Evolutionary conservation across 2,329 filamentous ascomycete species (phyloP), one percentile per base, ranked within the genome.

Genomic region (Penicillium sp.): DNA sequence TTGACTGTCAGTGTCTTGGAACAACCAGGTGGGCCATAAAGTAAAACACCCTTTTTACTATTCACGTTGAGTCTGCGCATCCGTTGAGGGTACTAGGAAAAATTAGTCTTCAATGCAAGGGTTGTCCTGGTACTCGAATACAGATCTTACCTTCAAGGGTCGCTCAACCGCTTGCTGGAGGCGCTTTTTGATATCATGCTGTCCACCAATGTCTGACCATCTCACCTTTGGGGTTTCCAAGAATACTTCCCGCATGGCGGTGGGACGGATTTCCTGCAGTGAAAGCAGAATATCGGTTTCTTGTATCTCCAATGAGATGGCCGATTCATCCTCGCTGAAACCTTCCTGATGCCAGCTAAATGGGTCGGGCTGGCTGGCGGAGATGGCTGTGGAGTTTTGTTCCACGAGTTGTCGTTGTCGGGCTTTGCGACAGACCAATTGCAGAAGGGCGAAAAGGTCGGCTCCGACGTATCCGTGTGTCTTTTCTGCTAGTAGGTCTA

Each of bases 1-100:
- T 95, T 89, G 0, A 91, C 91, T 0, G 83, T 88, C 65, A 96
- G 80, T 0, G 91, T 97, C 71, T 97, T 97, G 56, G 89, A 94
- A 70, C 91, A 96, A 3, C 91, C 91, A 0, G 91, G 91, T 0
- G 91, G 91, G 0, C 91, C 91, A 66, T 95, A 96, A 3, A 97
- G 78, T 6, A 97, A 77, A 15, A 95, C 80, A 0, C 90, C 89
- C 63, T 91, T 94, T 49, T 84, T 84, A 0, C 84, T 82, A 29
- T 77, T 77, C 22, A 77, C 67, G 45, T 75, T 74, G 15, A 79
- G 68, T 52, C 71, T 65, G 45, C 69, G 67, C 69, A 82, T 75
- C 28, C 73, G 63, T 40, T 77, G 72, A 3, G 76, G 72, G 49
- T 77, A 68, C 68, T 80, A 53, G 12, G 4, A 8, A 44, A 31